These are phyloP conservation scores for Trichomonascus vanleenenianus DNA, from an alignment of 805 yeast genomes.

Conservation along the genomic window DNA sequence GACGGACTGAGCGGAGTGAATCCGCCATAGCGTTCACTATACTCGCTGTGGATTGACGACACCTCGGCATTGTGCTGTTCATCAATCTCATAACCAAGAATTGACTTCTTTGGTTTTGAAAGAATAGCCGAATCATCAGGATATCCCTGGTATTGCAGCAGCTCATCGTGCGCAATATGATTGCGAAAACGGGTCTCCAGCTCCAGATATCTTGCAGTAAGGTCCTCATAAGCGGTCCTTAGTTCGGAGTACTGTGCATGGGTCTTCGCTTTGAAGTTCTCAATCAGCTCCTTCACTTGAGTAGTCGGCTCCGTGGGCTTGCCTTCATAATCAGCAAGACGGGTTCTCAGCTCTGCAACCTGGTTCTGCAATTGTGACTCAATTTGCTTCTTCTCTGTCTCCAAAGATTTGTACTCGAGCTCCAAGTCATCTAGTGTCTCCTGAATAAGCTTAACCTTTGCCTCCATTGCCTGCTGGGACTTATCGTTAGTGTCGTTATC, in stretches of 20 bases:
- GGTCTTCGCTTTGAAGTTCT: conserved; percentile 10
- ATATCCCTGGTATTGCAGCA: not conserved
- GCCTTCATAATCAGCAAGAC: conserved; percentile 13
- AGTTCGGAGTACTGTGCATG: conserved; percentile 19
- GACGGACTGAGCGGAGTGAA: too few relatives aligned
- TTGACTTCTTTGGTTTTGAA: conserved; percentile 5
- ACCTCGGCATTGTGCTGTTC: not conserved
- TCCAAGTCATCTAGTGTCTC: conserved; percentile 5
- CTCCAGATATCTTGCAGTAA: conserved; percentile 19
- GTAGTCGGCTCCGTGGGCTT: conserved; percentile 5
- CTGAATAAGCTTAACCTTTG: conserved; percentile 2
- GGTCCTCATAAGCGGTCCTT: conserved; percentile 23
- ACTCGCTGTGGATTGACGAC: too few relatives aligned
- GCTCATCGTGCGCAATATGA: conserved; percentile 3
- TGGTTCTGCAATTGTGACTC: conserved; percentile 10
- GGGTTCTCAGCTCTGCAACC: conserved; percentile 10
- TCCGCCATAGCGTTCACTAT: too few relatives aligned
- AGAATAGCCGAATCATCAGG: conserved; percentile 8
- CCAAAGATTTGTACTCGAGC: conserved; percentile 7
- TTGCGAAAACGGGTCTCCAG: conserved; percentile 22
- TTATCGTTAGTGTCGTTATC: not conserved
- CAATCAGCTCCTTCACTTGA: conserved; percentile 13
- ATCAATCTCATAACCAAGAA: conserved; percentile 11
- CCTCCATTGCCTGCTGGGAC: not conserved
- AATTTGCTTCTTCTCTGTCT: conserved; percentile 10